Conservation (phyloP, 495 filamentous ascomycete genomes). For the Aspergillus homomorphus region DNA sequence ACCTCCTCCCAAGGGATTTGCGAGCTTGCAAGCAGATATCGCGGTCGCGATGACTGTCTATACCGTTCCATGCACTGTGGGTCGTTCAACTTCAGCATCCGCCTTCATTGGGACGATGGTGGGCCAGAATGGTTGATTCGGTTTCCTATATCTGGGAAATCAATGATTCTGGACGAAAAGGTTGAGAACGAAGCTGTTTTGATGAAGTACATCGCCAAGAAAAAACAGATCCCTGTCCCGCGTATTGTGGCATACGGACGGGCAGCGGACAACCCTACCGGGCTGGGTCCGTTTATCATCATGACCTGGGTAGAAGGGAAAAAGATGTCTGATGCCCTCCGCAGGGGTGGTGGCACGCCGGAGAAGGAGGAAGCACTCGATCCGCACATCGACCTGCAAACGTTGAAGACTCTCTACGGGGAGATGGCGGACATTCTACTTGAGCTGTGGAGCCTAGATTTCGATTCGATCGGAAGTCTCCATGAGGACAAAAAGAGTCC, state of each 20-base stretch:
- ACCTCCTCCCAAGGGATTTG: conserved; percentile 6
- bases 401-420: conserved; percentile 26
- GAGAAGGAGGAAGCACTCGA: conserved; percentile 24
- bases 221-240: conserved; percentile 31
- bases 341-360: conserved; percentile 19
- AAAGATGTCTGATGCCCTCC: conserved; percentile 10
- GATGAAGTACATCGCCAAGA: conserved; percentile 26
- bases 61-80: conserved; percentile 9
- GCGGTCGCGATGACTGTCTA: conserved; percentile 6
- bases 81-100: conserved; percentile 12
- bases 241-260: conserved; percentile 33
- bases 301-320: conserved; percentile 29
- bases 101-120: conserved; percentile 11
- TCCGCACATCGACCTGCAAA: conserved; percentile 21
- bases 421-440: conserved; percentile 33
- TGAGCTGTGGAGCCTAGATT: conserved; percentile 25
- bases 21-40: conserved; percentile 5
- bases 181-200: conserved; percentile 31
- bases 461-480: conserved; percentile 12
- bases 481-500: background rate
- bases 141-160: conserved; percentile 17
- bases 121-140: conserved; percentile 13
- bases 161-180: conserved; percentile 23
- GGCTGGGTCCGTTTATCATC: conserved; percentile 45
- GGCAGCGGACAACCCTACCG: conserved; percentile 15